Evolutionary conservation across 2,329 filamentous ascomycete species (phyloP), one percentile per base, ranked within the genome.

Genomic region (Pleoardoris graminearum): DNA sequence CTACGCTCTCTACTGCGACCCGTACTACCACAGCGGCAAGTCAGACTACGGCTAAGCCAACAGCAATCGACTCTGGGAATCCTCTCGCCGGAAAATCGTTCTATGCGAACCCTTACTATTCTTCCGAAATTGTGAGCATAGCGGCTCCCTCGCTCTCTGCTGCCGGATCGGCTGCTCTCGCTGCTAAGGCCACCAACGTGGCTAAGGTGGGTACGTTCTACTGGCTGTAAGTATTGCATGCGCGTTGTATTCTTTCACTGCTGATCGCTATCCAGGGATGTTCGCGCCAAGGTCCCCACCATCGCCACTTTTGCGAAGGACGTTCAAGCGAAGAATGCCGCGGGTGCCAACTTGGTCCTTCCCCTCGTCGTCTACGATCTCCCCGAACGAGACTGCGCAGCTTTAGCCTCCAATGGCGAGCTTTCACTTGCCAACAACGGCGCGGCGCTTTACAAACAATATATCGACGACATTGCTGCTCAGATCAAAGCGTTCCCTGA

Each of bases 351-450:
- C 48, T 76, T 77, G 48, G 74, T 76, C 2, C 76, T 77, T 17
- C 75, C 75, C 2, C 79, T 85, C 48, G 83, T 86, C 50, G 80
- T 85, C 51, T 85, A 85, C 68, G 80, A 85, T 65, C 73, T 86
- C 10, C 83, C 83, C 36, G 82, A 84, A 58, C 80, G 83, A 67
- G 83, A 86, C 64, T 85, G 83, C 61, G 79, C 83, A n/a, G 83
- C 83, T 38, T 74, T 81, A 63, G 82, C 83, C n/a, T 85, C 82
- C 55, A 85, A 85, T 62, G 83, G 83, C 57, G 83, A 86, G 68
- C 79, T 82, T 33, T 72, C 75, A 10, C 80, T 84, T 52, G 82
- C 79, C 52, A 71, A 84, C 54, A 68, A 79, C 42, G 73, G 79
- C 17, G 67, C 78, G 37, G 73, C 69, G 25, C 75, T 79, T 11